Evolutionary conservation across 257 asterid species (phyloP).

Genomic region (Striga asiatica): DNA sequence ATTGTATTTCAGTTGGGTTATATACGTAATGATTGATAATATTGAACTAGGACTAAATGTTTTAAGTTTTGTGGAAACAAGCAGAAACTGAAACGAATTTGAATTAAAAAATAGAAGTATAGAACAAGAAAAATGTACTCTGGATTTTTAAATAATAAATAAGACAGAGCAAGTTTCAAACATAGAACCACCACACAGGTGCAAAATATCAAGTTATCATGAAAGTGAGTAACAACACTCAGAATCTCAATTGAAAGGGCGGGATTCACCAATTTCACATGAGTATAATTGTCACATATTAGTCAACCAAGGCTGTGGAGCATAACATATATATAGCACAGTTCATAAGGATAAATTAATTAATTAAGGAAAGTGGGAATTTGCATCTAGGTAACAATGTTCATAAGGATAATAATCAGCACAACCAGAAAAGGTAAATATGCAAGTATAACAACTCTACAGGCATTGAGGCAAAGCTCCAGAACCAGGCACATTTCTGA

Average conservation of each 20-base stretch:
- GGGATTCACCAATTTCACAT: constrained; percentile 4
- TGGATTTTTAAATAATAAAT: background rate
- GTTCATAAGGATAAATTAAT: no score
- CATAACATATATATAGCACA: constrained; percentile 3
- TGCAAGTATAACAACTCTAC: background rate
- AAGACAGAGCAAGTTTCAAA: background rate
- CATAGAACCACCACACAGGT: background rate
- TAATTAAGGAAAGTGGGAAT: no score
- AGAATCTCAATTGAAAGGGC: background rate
- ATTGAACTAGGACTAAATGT: no score
- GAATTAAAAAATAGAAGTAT: no score
- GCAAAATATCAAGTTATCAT: background rate
- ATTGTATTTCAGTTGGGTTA: background rate
- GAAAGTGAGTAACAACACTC: background rate
- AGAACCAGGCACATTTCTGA: constrained; percentile 10
- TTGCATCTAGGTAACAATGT: background rate
- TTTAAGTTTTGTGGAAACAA: no score
- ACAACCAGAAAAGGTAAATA: background rate
- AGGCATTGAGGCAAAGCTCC: background rate
- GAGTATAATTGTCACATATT: background rate
- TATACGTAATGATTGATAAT: background rate
- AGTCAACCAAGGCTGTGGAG: constrained; percentile 4
- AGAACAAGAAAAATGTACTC: background rate
- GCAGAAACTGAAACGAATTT: no score
- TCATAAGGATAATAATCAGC: constrained; percentile 8